phyloP scores from a whole-genome alignment of 1,139 yeast genomes.

The Candida sp. region DNA sequence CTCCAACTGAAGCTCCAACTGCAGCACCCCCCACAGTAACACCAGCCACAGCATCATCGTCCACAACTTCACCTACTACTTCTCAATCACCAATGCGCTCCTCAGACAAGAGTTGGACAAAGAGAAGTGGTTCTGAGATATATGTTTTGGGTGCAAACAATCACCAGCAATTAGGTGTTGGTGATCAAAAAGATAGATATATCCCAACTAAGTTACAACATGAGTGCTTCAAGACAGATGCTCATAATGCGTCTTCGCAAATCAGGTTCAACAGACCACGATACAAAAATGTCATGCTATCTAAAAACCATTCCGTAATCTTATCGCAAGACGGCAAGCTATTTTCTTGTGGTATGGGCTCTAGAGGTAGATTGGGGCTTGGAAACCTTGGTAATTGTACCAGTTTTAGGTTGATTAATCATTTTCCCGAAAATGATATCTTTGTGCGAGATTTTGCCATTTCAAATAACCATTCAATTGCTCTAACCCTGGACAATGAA shows the following conservation, averaged over 20 bases:
- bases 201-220: slow-evolving; percentile 27
- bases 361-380: slow-evolving; percentile 71
- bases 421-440: slow-evolving; percentile 15
- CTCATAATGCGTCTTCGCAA: slow-evolving; percentile 6
- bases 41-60: background rate
- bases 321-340: slow-evolving; percentile 55
- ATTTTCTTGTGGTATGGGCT: slow-evolving; percentile 63
- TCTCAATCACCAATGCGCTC: slow-evolving; percentile 1
- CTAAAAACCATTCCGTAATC: slow-evolving; percentile 66
- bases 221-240: slow-evolving; percentile 14
- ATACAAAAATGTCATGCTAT: slow-evolving; percentile 43
- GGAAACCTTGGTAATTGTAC: slow-evolving; percentile 33
- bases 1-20: no score
- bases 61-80: background rate
- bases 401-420: slow-evolving; percentile 32
- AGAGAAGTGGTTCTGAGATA: slow-evolving; percentile 58
- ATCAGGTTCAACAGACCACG: slow-evolving; percentile 33
- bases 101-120: slow-evolving; percentile 27
- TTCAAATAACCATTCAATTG: slow-evolving; percentile 67
- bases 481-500: slow-evolving; percentile 46
- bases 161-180: slow-evolving; percentile 65
- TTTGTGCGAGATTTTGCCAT: slow-evolving; percentile 42
- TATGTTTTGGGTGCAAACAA: slow-evolving; percentile 65
- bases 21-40: background rate
- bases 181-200: slow-evolving; percentile 60